A percentile compares a stretch with the other conserved stretches of the same genome.
Conservation (phyloP, 371 early-diverging fungal species). For the Zancudomyces culisetae region DNA sequence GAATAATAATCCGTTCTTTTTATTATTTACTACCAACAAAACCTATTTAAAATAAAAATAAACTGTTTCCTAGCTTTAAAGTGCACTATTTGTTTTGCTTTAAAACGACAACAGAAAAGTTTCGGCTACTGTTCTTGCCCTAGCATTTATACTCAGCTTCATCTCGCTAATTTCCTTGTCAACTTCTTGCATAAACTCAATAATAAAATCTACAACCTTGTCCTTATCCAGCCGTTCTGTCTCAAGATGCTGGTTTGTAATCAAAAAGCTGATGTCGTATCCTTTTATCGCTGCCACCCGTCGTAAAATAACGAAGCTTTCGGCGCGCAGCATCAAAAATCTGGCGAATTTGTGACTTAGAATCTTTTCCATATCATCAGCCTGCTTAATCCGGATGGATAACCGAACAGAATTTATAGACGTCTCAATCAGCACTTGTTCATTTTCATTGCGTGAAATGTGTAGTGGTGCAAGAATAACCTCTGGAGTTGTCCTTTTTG, state of each 20-base stretch:
- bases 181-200: constrained; percentile 96
- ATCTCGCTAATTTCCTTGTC: constrained; percentile 97
- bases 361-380: constrained; percentile 91
- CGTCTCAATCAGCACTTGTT: constrained; percentile 79
- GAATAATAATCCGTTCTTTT: no score
- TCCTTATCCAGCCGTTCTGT: constrained; percentile 95
- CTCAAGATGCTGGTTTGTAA: constrained; percentile 89
- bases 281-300: constrained; percentile 88
- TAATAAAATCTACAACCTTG: constrained; percentile 93
- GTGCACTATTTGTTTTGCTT: neutral
- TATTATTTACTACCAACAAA: no score
- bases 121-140: constrained; percentile 88
- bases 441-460: constrained; percentile 87
- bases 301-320: constrained; percentile 84
- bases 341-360: constrained; percentile 89
- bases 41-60: no score
- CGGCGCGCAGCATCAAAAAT: constrained; percentile 91
- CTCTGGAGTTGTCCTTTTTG: constrained; percentile 45
- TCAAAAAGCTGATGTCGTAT: constrained; percentile 85
- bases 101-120: constrained; percentile 29
- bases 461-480: constrained; percentile 73
- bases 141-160: constrained; percentile 85
- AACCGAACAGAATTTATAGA: constrained; percentile 88
- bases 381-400: constrained; percentile 91
- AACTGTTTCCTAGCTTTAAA: neutral